Conservation (phyloP, 169 alveolate genomes). For the Amoebophrya sp. region DNA sequence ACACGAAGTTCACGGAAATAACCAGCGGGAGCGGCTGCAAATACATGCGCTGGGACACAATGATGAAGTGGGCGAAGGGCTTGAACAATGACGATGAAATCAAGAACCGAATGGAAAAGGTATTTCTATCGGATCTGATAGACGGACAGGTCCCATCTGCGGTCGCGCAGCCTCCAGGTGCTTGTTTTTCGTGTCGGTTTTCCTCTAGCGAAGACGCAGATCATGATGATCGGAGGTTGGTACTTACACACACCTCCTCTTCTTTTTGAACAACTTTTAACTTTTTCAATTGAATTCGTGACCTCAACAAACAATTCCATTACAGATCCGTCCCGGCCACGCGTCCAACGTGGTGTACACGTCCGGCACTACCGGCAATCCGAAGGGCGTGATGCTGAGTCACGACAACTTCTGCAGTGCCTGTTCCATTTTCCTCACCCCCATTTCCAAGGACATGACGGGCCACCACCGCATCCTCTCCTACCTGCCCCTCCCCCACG, state of each 20-base stretch:
- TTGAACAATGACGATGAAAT: background rate
- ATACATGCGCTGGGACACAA: background rate
- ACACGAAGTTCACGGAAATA: background rate
- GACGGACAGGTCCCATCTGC: no score
- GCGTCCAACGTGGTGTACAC: background rate
- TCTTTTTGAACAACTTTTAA: no score
- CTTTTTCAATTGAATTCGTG: no score
- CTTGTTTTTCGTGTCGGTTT: no score
- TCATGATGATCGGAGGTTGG: no score
- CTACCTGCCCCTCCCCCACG: background rate
- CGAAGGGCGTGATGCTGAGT: background rate
- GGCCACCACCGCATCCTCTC: background rate
- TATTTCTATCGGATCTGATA: no score
- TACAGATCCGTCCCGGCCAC: background rate
- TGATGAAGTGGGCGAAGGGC: background rate
- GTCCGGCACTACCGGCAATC: background rate
- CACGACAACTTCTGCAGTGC: background rate
- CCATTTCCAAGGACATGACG: background rate
- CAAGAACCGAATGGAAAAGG: background rate
- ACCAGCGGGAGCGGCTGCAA: background rate
- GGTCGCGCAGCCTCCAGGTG: no score
- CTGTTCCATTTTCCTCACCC: background rate
- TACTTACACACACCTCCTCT: no score
- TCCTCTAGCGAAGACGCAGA: no score
- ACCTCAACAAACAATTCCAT: no score